Percentiles rank a stretch among this genome's conserved stretches.
Evolutionary conservation across 2,329 filamentous ascomycete species (phyloP).

Genomic region (Hypoxylon sp.): DNA sequence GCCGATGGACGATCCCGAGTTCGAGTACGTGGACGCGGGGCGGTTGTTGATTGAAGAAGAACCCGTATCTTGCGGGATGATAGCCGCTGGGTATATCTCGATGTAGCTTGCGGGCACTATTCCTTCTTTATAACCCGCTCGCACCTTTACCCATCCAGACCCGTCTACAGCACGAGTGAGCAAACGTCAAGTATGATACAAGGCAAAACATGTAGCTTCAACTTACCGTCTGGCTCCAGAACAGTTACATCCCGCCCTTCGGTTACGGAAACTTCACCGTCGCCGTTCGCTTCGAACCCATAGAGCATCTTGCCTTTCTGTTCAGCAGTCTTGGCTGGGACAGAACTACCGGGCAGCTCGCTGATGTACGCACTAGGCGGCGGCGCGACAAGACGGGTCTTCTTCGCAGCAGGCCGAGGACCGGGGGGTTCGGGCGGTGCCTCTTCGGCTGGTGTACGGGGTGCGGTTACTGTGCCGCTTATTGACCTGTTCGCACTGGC

Average conservation of each 20-base stretch:
- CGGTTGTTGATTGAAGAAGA: constrained; percentile 57
- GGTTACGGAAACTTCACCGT: constrained; percentile 80
- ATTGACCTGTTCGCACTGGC: constrained; percentile 80
- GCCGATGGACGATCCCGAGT: constrained; percentile 72
- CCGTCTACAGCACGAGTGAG: constrained; percentile 71
- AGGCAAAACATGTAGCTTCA: constrained; percentile 50
- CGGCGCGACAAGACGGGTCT: constrained; percentile 83
- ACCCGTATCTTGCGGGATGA: constrained; percentile 55
- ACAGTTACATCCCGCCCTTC: constrained; percentile 82
- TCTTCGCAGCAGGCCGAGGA: constrained; percentile 61
- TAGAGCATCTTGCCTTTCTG: constrained; percentile 90
- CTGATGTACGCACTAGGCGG: constrained; percentile 84
- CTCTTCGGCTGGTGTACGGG: constrained; percentile 61
- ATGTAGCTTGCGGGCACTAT: constrained; percentile 89
- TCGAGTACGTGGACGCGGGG: constrained; percentile 79
- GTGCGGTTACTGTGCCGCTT: constrained; percentile 59
- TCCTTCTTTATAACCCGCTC: constrained; percentile 77
- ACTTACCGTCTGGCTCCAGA: constrained; percentile 86
- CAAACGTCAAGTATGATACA: constrained; percentile 32
- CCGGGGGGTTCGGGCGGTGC: constrained; percentile 54
- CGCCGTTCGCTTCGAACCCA: constrained; percentile 78
- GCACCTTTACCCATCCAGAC: constrained; percentile 89
- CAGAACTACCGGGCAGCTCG: constrained; percentile 64
- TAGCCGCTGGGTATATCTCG: constrained; percentile 65
- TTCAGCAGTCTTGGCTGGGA: constrained; percentile 53